Conservation (phyloP, 192 early-diverging fungal genomes). For the Coemansia sp. region DNA sequence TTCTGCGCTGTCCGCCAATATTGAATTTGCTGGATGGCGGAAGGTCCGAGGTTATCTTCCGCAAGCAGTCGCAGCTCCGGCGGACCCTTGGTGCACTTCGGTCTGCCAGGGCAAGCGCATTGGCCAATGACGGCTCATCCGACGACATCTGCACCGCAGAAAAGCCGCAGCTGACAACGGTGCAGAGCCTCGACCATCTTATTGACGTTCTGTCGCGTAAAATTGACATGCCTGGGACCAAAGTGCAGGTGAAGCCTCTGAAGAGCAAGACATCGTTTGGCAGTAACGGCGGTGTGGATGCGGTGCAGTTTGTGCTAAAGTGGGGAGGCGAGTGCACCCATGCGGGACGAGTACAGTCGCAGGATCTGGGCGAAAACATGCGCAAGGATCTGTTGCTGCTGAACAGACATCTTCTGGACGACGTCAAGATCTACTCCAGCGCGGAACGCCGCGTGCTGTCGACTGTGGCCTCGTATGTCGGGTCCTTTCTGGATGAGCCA, state of each 20-base stretch:
- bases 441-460: slow-evolving; percentile 87
- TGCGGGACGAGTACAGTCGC: slow-evolving; percentile 83
- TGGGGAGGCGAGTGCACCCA: slow-evolving; percentile 98
- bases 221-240: slow-evolving; percentile 80
- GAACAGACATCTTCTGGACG: slow-evolving; percentile 81
- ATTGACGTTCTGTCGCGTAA: slow-evolving; percentile 79
- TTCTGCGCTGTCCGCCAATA: slow-evolving; percentile 70
- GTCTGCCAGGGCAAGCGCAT: slow-evolving; percentile 45
- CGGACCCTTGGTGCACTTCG: slow-evolving; percentile 72
- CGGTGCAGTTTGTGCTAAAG: slow-evolving; percentile 91
- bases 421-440: slow-evolving; percentile 82
- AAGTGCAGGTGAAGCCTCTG: slow-evolving; percentile 86
- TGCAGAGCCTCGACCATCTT: slow-evolving; percentile 70
- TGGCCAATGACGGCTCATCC: slow-evolving; percentile 10
- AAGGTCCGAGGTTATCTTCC: slow-evolving; percentile 78
- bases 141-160: slow-evolving; percentile 33
- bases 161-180: slow-evolving; percentile 56
- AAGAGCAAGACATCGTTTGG: slow-evolving; percentile 57
- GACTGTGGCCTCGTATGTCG: slow-evolving; percentile 68
- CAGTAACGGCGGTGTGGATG: slow-evolving; percentile 49
- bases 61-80: slow-evolving; percentile 52
- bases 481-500: slow-evolving; percentile 54
- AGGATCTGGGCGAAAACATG: slow-evolving; percentile 89
- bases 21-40: slow-evolving; percentile 66
- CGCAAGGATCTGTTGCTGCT: slow-evolving; percentile 89